Evolutionary conservation across 129 eudicot species (phyloP).

Genomic region (Silybum marianum): DNA sequence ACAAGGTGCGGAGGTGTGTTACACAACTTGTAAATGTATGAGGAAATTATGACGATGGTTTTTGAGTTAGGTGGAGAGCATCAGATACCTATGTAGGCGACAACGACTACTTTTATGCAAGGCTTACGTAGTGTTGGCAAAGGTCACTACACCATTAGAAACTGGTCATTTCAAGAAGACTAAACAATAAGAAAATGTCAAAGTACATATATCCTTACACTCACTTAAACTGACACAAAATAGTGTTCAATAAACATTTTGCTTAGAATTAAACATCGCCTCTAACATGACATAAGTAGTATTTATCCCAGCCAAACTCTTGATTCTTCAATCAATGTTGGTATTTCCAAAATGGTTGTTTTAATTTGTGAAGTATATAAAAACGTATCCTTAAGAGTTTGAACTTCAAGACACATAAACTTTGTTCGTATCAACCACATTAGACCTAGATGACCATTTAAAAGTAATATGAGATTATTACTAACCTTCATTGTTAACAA

Average conservation of each 20-base stretch:
- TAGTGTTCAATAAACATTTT: neutral
- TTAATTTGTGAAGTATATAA: neutral
- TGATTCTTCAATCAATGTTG: neutral
- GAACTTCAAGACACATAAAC: neutral
- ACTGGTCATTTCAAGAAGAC: neutral
- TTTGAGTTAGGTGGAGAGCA: neutral
- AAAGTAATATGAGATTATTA: neutral
- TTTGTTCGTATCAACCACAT: neutral
- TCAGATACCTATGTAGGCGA: neutral
- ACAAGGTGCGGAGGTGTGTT: neutral
- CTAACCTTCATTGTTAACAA: neutral
- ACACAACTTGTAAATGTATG: neutral
- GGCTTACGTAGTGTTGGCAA: neutral
- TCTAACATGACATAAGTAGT: neutral
- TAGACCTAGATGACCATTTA: neutral
- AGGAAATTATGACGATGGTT: neutral
- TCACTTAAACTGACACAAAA: neutral
- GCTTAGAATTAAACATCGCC: neutral
- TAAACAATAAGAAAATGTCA: slow-evolving; percentile 14
- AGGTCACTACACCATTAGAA: neutral
- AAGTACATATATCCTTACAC: neutral
- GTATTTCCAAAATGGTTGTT: neutral
- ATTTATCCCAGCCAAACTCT: neutral
- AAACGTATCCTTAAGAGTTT: neutral
- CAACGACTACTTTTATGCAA: neutral